Percentiles rank a stretch among this genome's conserved stretches.
These are phyloP conservation scores for Aspergillus transmontanensis DNA, from an alignment of 2,329 filamentous ascomycete genomes.

Conservation along the genomic window DNA sequence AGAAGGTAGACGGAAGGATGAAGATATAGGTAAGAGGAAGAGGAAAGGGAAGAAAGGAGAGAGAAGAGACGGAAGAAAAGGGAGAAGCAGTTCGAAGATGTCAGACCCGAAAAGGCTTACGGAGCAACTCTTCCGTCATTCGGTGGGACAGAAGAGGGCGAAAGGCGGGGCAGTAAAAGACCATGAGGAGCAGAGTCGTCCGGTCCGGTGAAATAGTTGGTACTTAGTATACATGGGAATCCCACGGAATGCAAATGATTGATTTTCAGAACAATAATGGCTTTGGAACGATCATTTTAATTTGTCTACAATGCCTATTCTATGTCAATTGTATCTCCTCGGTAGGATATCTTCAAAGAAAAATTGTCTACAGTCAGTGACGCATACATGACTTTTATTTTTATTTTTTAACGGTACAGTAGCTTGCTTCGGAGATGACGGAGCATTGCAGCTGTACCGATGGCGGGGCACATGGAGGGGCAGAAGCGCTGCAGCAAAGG, in stretches of 20 bases:
- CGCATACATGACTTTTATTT: not conserved
- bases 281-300: not conserved
- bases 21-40: constrained; percentile 15
- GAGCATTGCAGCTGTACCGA: constrained; percentile 10
- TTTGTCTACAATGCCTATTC: not conserved
- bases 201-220: constrained; percentile 26
- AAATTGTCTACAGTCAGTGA: not conserved
- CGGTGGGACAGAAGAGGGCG: constrained; percentile 26
- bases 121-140: constrained; percentile 42
- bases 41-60: constrained; percentile 23
- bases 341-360: not conserved
- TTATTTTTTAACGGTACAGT: not conserved
- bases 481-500: constrained; percentile 1
- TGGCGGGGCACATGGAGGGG: constrained; percentile 26
- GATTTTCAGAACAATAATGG: not conserved
- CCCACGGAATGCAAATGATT: constrained; percentile 1
- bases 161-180: constrained; percentile 24
- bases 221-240: constrained; percentile 5
- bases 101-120: constrained; percentile 28
- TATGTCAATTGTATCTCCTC: not conserved
- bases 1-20: constrained; percentile 11
- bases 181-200: constrained; percentile 39
- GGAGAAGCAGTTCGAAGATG: constrained; percentile 26
- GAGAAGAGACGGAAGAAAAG: constrained; percentile 27
- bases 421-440: constrained; percentile 14